These are phyloP conservation scores for Elaeis oleifera DNA, from an alignment of 202 grass and related monocot species.

Conservation along the genomic window DNA sequence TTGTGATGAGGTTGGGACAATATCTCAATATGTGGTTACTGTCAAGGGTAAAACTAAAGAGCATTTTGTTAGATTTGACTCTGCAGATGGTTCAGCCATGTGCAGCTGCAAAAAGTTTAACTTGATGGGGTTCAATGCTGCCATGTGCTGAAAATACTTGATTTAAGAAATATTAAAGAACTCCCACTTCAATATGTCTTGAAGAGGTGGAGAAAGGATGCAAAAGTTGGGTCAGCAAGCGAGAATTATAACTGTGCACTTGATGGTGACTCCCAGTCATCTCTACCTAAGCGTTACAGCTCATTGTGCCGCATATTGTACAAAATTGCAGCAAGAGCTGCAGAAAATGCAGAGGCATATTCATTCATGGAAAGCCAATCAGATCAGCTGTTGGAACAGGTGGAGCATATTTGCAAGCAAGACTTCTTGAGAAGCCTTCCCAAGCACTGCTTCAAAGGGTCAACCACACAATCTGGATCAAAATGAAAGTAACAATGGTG, in stretches of 20 bases:
- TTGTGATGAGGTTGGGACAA: constrained; percentile 51
- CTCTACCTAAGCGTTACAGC: constrained; percentile 42
- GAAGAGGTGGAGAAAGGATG: constrained; percentile 87
- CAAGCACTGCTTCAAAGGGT: constrained; percentile 21
- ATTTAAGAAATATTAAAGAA: constrained; percentile 83
- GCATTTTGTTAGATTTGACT: constrained; percentile 76
- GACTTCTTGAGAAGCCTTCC: constrained; percentile 53
- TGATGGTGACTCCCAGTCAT: constrained; percentile 59
- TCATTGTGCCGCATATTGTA: constrained; percentile 46
- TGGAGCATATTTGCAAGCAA: constrained; percentile 70
- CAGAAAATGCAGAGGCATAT: constrained; percentile 59
- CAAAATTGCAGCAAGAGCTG: constrained; percentile 60
- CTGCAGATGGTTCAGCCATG: constrained; percentile 42
- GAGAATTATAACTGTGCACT: constrained; percentile 44
- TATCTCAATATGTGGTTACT: constrained; percentile 63
- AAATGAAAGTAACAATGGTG: constrained; percentile 46
- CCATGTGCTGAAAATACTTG: constrained; percentile 70
- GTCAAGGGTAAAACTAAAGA: constrained; percentile 46
- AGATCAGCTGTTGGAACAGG: constrained; percentile 75
- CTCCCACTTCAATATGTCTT: constrained; percentile 70
- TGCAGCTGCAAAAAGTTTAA: constrained; percentile 91
- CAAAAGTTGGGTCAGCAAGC: constrained; percentile 44
- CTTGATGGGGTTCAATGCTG: constrained; percentile 60
- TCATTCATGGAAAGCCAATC: constrained; percentile 63
- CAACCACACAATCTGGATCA: constrained; percentile 46